phyloP scores from a whole-genome alignment of 257 asterid species.

The Primulina eburnea region DNA sequence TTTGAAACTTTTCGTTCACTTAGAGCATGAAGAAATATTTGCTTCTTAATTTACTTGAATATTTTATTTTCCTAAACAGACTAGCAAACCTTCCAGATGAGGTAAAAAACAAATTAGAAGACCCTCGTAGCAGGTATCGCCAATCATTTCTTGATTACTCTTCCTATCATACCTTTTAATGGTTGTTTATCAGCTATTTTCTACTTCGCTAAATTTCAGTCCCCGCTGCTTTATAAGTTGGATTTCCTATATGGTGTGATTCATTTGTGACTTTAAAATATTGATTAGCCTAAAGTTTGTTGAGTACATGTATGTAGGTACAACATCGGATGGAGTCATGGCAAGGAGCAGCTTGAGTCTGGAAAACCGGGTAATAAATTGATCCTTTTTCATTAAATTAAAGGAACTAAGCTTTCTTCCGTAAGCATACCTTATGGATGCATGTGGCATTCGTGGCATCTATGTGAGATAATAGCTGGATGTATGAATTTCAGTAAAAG shows the following conservation, averaged over 20 bases:
- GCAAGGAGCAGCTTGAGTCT: conserved; percentile 87
- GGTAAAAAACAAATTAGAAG: conserved; percentile 63
- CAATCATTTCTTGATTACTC: conserved; percentile 13
- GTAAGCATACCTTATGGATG: conserved; percentile 12
- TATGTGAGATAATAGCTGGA: neutral
- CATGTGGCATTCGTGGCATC: neutral
- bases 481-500: neutral
- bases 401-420: neutral
- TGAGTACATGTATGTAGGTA: conserved; percentile 43
- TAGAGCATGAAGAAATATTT: conserved; percentile 18
- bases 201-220: conserved; percentile 7
- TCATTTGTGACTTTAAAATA: conserved; percentile 9
- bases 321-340: conserved; percentile 98
- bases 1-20: conserved; percentile 4
- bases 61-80: conserved; percentile 40
- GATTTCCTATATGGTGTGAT: conserved; percentile 11
- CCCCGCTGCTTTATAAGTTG: neutral
- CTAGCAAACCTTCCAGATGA: conserved; percentile 73
- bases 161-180: conserved; percentile 6
- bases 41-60: conserved; percentile 19
- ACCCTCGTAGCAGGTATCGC: conserved; percentile 69
- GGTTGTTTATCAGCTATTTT: conserved; percentile 2
- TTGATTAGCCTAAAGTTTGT: conserved; percentile 23
- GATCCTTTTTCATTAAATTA: conserved; percentile 2
- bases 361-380: conserved; percentile 73